A percentile compares a stretch with the other conserved stretches of the same genome.
Evolutionary conservation across 371 early-diverging fungal species (phyloP).

Genomic region (Saksenaea oblongispora): DNA sequence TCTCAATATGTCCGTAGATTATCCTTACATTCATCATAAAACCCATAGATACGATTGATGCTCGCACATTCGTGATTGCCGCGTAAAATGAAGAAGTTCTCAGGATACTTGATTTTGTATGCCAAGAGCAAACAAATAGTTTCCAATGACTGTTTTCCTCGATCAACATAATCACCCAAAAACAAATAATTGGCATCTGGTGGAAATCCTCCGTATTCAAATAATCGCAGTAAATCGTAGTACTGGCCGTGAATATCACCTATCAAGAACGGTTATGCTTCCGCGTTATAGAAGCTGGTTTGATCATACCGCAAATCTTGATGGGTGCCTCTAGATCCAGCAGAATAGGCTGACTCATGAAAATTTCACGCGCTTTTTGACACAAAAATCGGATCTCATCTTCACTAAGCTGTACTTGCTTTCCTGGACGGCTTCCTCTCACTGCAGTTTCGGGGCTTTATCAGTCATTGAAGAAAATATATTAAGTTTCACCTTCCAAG

Average conservation of each 20-base stretch:
- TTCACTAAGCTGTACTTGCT: conserved; percentile 76
- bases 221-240: conserved; percentile 89
- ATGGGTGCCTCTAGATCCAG: conserved; percentile 94
- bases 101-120: conserved; percentile 93
- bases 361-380: conserved; percentile 82
- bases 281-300: not conserved
- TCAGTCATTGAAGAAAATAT: not conserved
- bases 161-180: conserved; percentile 95
- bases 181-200: conserved; percentile 90
- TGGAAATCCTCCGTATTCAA: conserved; percentile 92
- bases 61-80: conserved; percentile 95
- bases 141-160: conserved; percentile 89
- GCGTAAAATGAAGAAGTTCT: conserved; percentile 94
- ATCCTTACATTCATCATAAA: conserved; percentile 93
- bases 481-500: conserved; percentile 22
- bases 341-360: conserved; percentile 90
- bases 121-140: conserved; percentile 75
- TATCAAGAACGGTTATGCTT: conserved; percentile 4
- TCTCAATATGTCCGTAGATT: not conserved
- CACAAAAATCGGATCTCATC: conserved; percentile 89
- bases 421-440: conserved; percentile 90
- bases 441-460: conserved; percentile 50
- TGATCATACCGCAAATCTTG: conserved; percentile 80
- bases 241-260: conserved; percentile 85
- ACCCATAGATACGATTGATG: conserved; percentile 97